These are phyloP conservation scores for Podochytrium sp. DNA, from an alignment of 192 early-diverging fungal genomes.

Conservation along the genomic window DNA sequence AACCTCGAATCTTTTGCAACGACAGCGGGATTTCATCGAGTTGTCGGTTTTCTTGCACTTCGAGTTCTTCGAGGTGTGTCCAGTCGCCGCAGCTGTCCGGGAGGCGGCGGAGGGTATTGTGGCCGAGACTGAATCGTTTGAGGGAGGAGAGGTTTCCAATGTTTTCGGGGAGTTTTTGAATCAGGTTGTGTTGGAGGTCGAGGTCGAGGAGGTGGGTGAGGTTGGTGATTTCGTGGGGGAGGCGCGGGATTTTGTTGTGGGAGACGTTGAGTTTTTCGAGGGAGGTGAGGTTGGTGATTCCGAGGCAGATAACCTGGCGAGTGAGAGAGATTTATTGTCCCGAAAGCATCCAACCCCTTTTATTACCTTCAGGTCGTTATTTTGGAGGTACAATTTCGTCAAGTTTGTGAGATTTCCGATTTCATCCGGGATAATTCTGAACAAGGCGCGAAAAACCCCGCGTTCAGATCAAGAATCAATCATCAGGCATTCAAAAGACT, in stretches of 20 bases:
- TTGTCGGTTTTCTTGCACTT: constrained; percentile 51
- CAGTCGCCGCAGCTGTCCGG: constrained; percentile 52
- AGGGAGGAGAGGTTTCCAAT: constrained; percentile 34
- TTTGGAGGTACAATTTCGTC: constrained; percentile 37
- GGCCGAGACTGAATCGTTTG: constrained; percentile 29
- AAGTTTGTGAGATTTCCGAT: constrained; percentile 44
- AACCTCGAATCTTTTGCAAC: constrained; percentile 25
- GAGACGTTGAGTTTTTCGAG: constrained; percentile 39
- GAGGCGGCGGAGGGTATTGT: constrained; percentile 38
- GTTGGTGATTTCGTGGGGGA: constrained; percentile 32
- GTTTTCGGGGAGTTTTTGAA: constrained; percentile 38
- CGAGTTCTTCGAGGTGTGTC: constrained; percentile 45
- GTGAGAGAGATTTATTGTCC: background rate
- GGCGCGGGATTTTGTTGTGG: constrained; percentile 50
- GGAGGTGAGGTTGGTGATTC: constrained; percentile 32
- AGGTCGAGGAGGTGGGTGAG: constrained; percentile 35
- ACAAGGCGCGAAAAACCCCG: too few relatives aligned
- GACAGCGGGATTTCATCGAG: constrained; percentile 47
- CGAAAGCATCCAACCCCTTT: background rate
- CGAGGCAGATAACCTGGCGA: constrained; percentile 29
- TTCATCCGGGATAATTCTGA: constrained; percentile 48
- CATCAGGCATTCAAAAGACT: too few relatives aligned
- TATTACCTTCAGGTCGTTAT: constrained; percentile 45
- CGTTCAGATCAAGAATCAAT: too few relatives aligned
- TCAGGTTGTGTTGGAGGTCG: constrained; percentile 37